phyloP scores from a whole-genome alignment of 2,329 filamentous ascomycete species.

The Coniella lustricola region DNA sequence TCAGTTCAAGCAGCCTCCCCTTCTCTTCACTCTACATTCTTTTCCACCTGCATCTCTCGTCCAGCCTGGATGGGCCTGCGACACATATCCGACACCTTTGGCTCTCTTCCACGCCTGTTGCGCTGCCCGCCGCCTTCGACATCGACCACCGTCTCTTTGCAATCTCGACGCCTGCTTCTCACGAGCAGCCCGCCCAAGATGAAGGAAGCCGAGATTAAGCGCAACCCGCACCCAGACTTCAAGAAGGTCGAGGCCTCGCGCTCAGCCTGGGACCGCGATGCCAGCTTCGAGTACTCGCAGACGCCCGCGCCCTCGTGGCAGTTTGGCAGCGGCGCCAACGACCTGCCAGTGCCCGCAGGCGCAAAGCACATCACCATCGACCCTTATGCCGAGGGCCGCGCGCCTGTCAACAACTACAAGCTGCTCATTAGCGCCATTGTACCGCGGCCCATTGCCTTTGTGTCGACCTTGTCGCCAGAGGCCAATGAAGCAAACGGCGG shows the following conservation, averaged over 20 bases:
- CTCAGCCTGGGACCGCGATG: conserved; percentile 47
- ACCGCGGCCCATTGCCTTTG: conserved; percentile 70
- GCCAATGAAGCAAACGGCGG: no score
- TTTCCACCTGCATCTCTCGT: no score
- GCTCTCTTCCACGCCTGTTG: not conserved
- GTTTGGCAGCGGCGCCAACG: conserved; percentile 59
- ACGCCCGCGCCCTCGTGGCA: conserved; percentile 60
- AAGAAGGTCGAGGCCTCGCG: conserved; percentile 62
- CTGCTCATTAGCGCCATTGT: conserved; percentile 77
- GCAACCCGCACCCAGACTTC: conserved; percentile 70
- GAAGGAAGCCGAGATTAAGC: conserved; percentile 37
- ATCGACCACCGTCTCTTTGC: not conserved
- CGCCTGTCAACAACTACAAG: conserved; percentile 76
- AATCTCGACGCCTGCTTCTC: not conserved
- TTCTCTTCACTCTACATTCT: no score
- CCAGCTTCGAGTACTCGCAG: conserved; percentile 51
- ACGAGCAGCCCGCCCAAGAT: conserved; percentile 22
- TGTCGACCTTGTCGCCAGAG: conserved; percentile 50
- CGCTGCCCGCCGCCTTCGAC: not conserved
- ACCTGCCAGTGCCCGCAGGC: conserved; percentile 24
- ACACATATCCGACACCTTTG: not conserved
- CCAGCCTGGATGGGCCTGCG: no score
- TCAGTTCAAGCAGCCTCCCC: no score
- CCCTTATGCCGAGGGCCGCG: conserved; percentile 65
- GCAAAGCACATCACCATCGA: conserved; percentile 70